A percentile compares a stretch with the other conserved stretches of the same genome.
Evolutionary conservation across 192 early-diverging fungal genomes (phyloP).

Genomic region (Backusella circina): DNA sequence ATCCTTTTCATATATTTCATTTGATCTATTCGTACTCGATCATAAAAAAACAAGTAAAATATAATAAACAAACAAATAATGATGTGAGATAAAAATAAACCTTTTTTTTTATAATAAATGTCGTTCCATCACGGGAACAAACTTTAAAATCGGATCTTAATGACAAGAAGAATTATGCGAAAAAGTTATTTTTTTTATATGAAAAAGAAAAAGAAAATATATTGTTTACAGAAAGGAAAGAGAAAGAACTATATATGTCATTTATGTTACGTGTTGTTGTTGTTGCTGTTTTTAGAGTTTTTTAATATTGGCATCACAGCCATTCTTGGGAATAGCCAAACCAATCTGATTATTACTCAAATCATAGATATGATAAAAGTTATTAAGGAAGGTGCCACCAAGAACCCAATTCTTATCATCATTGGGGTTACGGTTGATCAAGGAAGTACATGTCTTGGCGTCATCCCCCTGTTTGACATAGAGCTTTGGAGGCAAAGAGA

Average conservation of each 20-base stretch:
- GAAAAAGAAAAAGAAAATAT: background rate
- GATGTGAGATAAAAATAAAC: background rate
- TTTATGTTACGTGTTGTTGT: background rate
- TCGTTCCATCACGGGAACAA: background rate
- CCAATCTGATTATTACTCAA: slow-evolving; percentile 20
- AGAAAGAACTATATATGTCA: background rate
- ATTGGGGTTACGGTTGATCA: slow-evolving; percentile 10
- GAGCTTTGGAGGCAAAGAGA: slow-evolving; percentile 10
- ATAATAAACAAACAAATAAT: background rate
- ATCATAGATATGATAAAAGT: slow-evolving; percentile 32
- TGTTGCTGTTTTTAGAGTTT: slow-evolving; percentile 5
- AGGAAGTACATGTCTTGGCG: slow-evolving; percentile 7
- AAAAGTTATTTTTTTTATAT: background rate
- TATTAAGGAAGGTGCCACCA: slow-evolving; percentile 24
- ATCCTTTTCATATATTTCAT: background rate
- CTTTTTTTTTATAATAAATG: background rate
- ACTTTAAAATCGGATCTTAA: background rate
- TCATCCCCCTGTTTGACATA: background rate
- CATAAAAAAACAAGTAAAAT: background rate
- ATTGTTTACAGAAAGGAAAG: background rate
- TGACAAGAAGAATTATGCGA: background rate
- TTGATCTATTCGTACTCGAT: background rate
- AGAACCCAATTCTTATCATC: slow-evolving; percentile 24
- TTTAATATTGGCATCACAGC: slow-evolving; percentile 19
- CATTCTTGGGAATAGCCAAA: slow-evolving; percentile 19